Evolutionary conservation across 495 filamentous ascomycete species (phyloP).

Genomic region (Geoglossum glabrum): DNA sequence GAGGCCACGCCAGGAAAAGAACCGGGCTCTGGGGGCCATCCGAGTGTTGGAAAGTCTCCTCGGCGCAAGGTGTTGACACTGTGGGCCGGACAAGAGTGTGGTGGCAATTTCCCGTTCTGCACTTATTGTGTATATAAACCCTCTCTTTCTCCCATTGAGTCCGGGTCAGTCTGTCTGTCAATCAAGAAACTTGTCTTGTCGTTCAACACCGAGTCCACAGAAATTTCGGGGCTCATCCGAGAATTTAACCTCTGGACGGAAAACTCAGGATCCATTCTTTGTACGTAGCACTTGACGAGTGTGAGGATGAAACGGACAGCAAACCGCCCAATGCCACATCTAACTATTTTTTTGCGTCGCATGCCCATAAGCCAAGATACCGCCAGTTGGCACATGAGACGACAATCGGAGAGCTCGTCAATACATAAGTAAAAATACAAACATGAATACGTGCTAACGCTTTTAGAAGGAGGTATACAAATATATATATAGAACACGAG

Average conservation of each 20-base stretch:
- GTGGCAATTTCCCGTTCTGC: too few relatives aligned
- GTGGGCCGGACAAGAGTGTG: too few relatives aligned
- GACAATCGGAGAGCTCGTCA: background rate
- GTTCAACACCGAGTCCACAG: too few relatives aligned
- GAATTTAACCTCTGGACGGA: background rate
- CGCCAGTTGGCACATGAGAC: background rate
- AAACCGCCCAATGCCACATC: background rate
- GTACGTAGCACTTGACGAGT: background rate
- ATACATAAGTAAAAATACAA: slow-evolving; percentile 3
- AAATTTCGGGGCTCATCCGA: too few relatives aligned
- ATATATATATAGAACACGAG: background rate
- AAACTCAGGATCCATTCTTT: background rate
- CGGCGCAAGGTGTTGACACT: too few relatives aligned
- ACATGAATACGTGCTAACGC: background rate
- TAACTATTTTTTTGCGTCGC: background rate
- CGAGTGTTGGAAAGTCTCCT: too few relatives aligned
- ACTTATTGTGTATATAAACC: too few relatives aligned
- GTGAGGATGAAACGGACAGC: background rate
- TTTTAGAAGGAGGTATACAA: slow-evolving; percentile 2
- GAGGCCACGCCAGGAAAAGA: too few relatives aligned
- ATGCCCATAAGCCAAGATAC: background rate
- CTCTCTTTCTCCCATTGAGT: too few relatives aligned
- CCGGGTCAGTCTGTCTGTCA: too few relatives aligned
- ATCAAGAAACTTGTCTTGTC: too few relatives aligned
- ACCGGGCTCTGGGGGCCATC: too few relatives aligned